Conservation (phyloP, 2,329 filamentous ascomycete species). For the Talaromyces piceae region DNA sequence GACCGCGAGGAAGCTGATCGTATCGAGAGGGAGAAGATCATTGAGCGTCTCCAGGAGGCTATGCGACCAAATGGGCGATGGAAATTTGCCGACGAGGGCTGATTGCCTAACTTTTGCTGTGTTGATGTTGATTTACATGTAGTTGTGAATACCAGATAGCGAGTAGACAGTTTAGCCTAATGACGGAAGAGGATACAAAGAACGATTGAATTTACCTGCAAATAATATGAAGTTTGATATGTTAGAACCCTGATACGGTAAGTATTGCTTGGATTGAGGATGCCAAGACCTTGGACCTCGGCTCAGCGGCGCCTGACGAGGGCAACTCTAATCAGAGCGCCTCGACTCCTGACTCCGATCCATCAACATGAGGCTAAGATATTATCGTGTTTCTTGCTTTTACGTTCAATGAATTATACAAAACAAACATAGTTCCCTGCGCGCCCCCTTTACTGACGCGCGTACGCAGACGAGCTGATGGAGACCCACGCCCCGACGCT, state of each 20-base stretch:
- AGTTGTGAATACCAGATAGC: too few species aligned
- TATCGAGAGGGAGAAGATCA: slow-evolving; percentile 57
- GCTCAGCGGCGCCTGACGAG: slow-evolving; percentile 1
- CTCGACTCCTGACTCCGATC: background rate
- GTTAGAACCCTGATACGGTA: too few species aligned
- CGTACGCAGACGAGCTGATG: slow-evolving; percentile 17
- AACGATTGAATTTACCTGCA: too few species aligned
- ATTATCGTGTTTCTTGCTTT: background rate
- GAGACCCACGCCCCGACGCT: slow-evolving; percentile 23
- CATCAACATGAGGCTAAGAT: too few species aligned
- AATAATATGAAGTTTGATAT: too few species aligned
- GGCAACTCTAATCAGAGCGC: background rate
- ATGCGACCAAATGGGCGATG: slow-evolving; percentile 69
- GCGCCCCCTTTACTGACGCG: background rate
- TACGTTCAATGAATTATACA: background rate
- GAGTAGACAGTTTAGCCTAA: too few species aligned
- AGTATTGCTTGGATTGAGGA: background rate
- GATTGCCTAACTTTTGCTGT: background rate
- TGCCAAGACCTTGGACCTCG: slow-evolving; percentile 1
- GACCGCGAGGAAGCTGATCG: slow-evolving; percentile 60
- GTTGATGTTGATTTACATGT: too few species aligned
- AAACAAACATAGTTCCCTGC: background rate
- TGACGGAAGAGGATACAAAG: too few species aligned
- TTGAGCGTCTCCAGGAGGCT: slow-evolving; percentile 72
- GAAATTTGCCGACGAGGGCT: slow-evolving; percentile 68